phyloP scores from a whole-genome alignment of 2,329 filamentous ascomycete genomes.

The Knoxdaviesia capensis region DNA sequence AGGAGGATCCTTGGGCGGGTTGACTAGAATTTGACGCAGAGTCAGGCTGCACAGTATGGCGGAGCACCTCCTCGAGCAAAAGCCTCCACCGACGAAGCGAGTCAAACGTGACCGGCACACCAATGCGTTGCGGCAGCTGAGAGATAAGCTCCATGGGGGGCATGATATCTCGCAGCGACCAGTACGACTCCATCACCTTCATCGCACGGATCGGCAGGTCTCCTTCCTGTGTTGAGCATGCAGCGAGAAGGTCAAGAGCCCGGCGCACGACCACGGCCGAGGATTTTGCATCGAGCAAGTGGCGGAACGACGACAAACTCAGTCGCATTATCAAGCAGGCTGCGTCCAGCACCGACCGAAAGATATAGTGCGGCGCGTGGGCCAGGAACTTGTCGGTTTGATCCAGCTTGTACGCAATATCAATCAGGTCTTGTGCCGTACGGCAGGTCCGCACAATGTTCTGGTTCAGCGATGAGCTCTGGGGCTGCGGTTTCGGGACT shows the following conservation, averaged over 20 bases:
- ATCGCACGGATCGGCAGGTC: constrained; percentile 25
- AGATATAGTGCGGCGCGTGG: constrained; percentile 28
- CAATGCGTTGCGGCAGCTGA: constrained; percentile 22
- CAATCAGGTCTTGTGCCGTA: constrained; percentile 25
- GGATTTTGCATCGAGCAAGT: constrained; percentile 23
- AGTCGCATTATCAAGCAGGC: constrained; percentile 19
- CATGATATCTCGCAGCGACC: constrained; percentile 18
- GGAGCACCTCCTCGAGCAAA: constrained; percentile 17
- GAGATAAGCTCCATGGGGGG: constrained; percentile 19
- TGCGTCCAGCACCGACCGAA: constrained; percentile 24
- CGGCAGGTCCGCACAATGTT: constrained; percentile 25
- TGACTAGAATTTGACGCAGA: constrained; percentile 9
- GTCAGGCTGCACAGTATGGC: constrained; percentile 9
- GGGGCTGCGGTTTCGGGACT: constrained; percentile 19
- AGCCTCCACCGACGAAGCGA: constrained; percentile 26
- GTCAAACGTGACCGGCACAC: constrained; percentile 27
- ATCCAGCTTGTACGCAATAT: constrained; percentile 21
- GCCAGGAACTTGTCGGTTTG: constrained; percentile 17
- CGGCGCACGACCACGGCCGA: constrained; percentile 12
- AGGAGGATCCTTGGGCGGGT: constrained; percentile 12
- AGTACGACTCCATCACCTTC: constrained; percentile 28
- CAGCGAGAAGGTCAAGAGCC: constrained; percentile 11
- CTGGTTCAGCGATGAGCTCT: constrained; percentile 18
- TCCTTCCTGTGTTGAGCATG: constrained; percentile 24
- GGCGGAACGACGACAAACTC: constrained; percentile 5